These are phyloP conservation scores for Waltiozyma sp. DNA, from an alignment of 1,139 yeast genomes.

Conservation along the genomic window DNA sequence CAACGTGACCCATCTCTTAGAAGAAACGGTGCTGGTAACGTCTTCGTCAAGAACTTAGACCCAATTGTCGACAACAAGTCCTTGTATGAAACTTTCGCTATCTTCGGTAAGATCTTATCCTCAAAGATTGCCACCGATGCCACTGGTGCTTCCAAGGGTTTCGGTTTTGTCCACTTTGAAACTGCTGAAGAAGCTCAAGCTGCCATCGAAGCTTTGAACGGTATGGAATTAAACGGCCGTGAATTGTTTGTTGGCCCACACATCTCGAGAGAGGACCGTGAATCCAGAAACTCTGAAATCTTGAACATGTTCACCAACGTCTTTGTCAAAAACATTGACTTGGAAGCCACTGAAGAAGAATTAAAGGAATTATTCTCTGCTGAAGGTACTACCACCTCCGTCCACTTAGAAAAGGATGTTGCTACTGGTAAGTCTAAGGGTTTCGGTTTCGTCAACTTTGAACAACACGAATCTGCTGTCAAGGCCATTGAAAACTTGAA, in stretches of 20 bases:
- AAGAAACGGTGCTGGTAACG: slow-evolving; percentile 94
- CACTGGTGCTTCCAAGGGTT: slow-evolving; percentile 87
- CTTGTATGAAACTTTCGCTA: slow-evolving; percentile 93
- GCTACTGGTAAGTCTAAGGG: slow-evolving; percentile 88
- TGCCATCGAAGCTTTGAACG: slow-evolving; percentile 96
- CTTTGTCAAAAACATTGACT: slow-evolving; percentile 81
- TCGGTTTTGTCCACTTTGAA: slow-evolving; percentile 97
- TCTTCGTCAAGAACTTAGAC: slow-evolving; percentile 96
- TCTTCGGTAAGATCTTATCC: slow-evolving; percentile 91
- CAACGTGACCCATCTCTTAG: slow-evolving; percentile 97
- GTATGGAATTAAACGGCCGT: slow-evolving; percentile 95
- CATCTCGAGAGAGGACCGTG: slow-evolving; percentile 88
- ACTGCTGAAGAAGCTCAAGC: slow-evolving; percentile 86
- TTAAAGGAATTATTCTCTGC: slow-evolving; percentile 63
- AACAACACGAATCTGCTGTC: slow-evolving; percentile 76
- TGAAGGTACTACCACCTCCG: slow-evolving; percentile 77
- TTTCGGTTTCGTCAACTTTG: slow-evolving; percentile 91
- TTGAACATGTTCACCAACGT: slow-evolving; percentile 93
- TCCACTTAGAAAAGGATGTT: slow-evolving; percentile 66
- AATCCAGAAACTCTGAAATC: slow-evolving; percentile 84
- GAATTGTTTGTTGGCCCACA: slow-evolving; percentile 96
- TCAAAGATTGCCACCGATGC: slow-evolving; percentile 96
- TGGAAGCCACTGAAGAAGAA: slow-evolving; percentile 62
- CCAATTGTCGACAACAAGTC: slow-evolving; percentile 99
- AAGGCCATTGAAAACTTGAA: slow-evolving; percentile 89